These are phyloP conservation scores for Botrytis pseudocinerea DNA, from an alignment of 2,329 filamentous ascomycete genomes.

Conservation along the genomic window DNA sequence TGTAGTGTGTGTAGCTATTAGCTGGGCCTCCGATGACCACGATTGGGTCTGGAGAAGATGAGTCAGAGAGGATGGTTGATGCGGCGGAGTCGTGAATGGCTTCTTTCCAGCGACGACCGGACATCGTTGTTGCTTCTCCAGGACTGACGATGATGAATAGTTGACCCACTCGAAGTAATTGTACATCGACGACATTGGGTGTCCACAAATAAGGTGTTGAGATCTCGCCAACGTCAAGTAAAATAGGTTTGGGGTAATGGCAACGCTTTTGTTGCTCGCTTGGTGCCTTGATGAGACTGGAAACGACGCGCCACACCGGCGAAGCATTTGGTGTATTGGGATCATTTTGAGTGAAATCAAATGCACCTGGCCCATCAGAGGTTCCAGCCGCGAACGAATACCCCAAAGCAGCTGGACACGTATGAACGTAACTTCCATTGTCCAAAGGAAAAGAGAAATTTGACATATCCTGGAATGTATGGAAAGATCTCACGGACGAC, in stretches of 20 bases:
- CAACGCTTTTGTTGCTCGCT: slow-evolving; percentile 69
- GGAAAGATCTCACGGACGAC: slow-evolving; percentile 73
- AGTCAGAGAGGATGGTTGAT: slow-evolving; percentile 43
- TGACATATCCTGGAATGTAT: slow-evolving; percentile 82
- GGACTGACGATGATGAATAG: slow-evolving; percentile 81
- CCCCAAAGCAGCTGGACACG: slow-evolving; percentile 84
- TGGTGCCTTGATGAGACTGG: slow-evolving; percentile 70
- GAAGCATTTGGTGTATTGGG: slow-evolving; percentile 67
- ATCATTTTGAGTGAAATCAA: slow-evolving; percentile 90
- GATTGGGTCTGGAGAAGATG: slow-evolving; percentile 56
- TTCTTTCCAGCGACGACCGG: slow-evolving; percentile 80
- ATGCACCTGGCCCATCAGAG: slow-evolving; percentile 84
- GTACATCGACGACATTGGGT: slow-evolving; percentile 88
- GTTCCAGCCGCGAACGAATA: slow-evolving; percentile 94
- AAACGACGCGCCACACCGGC: slow-evolving; percentile 74
- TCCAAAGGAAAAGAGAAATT: slow-evolving; percentile 71
- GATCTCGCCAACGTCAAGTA: slow-evolving; percentile 87
- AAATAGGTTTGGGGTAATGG: slow-evolving; percentile 78
- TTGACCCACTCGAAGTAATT: slow-evolving; percentile 80
- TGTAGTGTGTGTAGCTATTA: slow-evolving; percentile 84
- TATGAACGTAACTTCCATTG: slow-evolving; percentile 69
- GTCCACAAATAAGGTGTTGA: slow-evolving; percentile 79
- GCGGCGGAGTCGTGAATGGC: slow-evolving; percentile 59
- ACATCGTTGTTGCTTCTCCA: slow-evolving; percentile 90
- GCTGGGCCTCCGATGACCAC: slow-evolving; percentile 86